Conservation (phyloP, 176 grass and related monocot genomes). For the Thalia dealbata region DNA sequence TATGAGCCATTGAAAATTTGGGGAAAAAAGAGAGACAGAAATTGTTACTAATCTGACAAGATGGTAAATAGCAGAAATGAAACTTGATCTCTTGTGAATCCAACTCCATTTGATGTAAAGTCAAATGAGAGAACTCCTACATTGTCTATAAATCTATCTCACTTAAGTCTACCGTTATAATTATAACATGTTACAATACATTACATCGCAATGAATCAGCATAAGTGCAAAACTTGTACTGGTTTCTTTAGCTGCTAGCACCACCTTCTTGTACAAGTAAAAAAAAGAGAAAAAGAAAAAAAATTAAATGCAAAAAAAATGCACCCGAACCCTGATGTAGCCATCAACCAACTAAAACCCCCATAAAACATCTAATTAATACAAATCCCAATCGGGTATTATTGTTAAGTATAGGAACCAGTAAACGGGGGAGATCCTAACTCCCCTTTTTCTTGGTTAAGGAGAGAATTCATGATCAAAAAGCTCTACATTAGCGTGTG, state of each 20-base stretch:
- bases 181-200: no score
- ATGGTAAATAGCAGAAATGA: no score
- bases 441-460: no score
- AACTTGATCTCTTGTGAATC: no score
- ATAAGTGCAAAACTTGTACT: conserved; percentile 19
- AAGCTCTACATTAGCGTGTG: neutral
- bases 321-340: neutral
- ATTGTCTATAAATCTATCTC: no score
- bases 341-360: neutral
- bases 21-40: no score
- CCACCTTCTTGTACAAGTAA: conserved; percentile 34
- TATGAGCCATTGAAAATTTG: no score
- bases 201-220: neutral
- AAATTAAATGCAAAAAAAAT: conserved; percentile 15
- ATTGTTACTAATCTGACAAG: no score
- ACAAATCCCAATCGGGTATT: neutral
- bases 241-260: conserved; percentile 11
- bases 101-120: no score
- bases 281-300: conserved; percentile 30
- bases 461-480: neutral
- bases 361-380: conserved; percentile 6
- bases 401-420: conserved; percentile 2
- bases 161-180: no score
- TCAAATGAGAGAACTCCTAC: no score
- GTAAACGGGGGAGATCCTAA: neutral